A percentile compares a stretch with the other conserved stretches of the same genome.
Evolutionary conservation across 2,329 filamentous ascomycete genomes (phyloP).

Genomic region (Penicillium sp.): DNA sequence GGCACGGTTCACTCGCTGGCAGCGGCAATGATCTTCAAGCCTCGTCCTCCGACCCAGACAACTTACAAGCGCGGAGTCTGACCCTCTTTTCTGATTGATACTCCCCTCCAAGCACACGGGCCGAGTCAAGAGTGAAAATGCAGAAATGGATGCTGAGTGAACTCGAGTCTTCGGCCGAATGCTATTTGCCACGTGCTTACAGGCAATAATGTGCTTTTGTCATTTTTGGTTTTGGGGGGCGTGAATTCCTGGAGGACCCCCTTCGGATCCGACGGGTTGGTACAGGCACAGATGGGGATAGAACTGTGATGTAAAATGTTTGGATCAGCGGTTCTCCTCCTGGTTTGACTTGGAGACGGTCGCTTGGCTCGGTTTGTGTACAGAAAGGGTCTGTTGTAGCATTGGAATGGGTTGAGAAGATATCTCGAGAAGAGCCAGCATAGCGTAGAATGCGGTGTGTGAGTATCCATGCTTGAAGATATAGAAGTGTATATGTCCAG

Average conservation of each 20-base stretch:
- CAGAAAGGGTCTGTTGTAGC: too few relatives aligned
- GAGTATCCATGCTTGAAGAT: background rate
- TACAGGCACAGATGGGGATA: background rate
- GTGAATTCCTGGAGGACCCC: background rate
- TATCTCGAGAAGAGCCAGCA: too few relatives aligned
- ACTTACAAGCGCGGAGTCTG: background rate
- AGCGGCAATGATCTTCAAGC: conserved; percentile 15
- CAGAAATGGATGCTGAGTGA: too few relatives aligned
- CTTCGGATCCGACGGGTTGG: background rate
- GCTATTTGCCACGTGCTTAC: conserved; percentile 5
- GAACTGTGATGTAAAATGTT: too few relatives aligned
- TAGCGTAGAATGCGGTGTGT: background rate
- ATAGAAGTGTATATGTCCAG: conserved; percentile 4
- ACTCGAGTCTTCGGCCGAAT: conserved; percentile 9
- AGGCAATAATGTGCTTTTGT: background rate
- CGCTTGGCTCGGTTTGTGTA: background rate
- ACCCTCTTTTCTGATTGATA: background rate
- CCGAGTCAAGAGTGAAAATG: background rate
- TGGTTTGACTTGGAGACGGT: too few relatives aligned
- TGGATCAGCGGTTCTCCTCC: too few relatives aligned
- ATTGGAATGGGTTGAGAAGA: too few relatives aligned
- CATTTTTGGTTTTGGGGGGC: background rate
- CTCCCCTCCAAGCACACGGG: too few relatives aligned
- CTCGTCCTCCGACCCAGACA: background rate
- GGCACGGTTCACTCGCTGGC: conserved; percentile 11